These are phyloP conservation scores for Schwanniomyces polymorphus DNA, from an alignment of 805 yeast genomes.

Conservation along the genomic window DNA sequence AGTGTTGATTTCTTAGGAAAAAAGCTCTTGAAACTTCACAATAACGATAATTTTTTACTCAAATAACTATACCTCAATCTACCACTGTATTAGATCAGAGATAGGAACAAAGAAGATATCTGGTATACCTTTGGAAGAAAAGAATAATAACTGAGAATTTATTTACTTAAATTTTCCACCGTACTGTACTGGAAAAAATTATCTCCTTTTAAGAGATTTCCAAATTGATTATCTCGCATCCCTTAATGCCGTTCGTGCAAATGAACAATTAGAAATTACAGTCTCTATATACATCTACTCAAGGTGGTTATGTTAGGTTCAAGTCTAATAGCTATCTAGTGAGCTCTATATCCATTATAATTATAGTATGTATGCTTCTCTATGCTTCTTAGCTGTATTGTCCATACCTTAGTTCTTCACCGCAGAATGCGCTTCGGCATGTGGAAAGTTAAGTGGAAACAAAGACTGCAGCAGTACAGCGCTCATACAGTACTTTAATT, in stretches of 20 bases:
- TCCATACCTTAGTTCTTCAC: neutral
- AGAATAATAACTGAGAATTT: neutral
- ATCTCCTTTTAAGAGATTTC: neutral
- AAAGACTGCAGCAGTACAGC: neutral
- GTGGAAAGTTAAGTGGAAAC: neutral
- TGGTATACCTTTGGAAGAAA: neutral
- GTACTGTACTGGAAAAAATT: neutral
- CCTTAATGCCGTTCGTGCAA: neutral
- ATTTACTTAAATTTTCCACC: neutral
- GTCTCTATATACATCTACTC: neutral
- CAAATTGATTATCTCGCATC: neutral
- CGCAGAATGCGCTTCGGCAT: constrained; percentile 1
- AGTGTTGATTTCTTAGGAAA: neutral
- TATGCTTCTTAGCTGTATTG: constrained; percentile 1
- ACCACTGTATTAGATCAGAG: neutral
- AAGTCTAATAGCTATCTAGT: neutral
- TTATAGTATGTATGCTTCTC: neutral
- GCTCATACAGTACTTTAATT: neutral
- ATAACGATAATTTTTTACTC: neutral
- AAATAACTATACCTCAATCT: neutral
- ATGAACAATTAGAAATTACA: neutral
- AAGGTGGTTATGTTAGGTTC: too few relatives aligned
- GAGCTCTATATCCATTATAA: neutral
- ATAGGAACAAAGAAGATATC: neutral
- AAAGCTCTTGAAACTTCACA: neutral